Percentiles rank a stretch among this genome's conserved stretches.
Evolutionary conservation across 2,329 filamentous ascomycete species (phyloP).

Genomic region (Calonectria multiphialidica): DNA sequence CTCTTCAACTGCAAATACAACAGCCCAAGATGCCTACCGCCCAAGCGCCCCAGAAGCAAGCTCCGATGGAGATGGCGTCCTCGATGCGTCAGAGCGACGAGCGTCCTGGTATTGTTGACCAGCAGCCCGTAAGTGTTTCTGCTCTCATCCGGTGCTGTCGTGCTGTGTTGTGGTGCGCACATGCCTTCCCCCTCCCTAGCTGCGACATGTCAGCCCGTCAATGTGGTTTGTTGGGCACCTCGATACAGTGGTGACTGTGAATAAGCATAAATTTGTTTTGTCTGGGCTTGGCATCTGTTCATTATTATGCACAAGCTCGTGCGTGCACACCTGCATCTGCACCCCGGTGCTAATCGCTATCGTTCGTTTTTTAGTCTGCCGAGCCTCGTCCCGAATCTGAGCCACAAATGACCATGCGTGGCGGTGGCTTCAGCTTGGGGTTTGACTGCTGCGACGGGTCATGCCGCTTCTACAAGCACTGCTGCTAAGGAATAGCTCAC

Average conservation of each 20-base stretch:
- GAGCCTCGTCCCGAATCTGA: conserved; percentile 42
- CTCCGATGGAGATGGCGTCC: conserved; percentile 31
- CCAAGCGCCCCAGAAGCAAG: conserved; percentile 29
- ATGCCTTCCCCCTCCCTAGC: not conserved
- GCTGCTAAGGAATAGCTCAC: conserved; percentile 35
- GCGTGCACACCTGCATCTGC: not conserved
- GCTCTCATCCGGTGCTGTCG: not conserved
- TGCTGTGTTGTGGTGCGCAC: not conserved
- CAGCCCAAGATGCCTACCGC: conserved; percentile 21
- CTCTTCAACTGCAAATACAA: not conserved
- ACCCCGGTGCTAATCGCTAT: conserved; percentile 6
- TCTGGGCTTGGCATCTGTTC: not conserved
- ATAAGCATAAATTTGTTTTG: not conserved
- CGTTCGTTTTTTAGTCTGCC: conserved; percentile 18
- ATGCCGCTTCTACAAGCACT: conserved; percentile 46
- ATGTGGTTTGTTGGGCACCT: not conserved
- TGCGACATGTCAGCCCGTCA: conserved; percentile 8
- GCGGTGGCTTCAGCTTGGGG: conserved; percentile 43
- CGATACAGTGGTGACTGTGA: not conserved
- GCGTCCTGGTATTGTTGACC: conserved; percentile 15
- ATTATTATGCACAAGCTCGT: not conserved
- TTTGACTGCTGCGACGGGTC: conserved; percentile 46
- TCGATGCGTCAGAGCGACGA: not conserved
- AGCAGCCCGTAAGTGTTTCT: conserved; percentile 31
- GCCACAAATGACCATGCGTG: conserved; percentile 41